Base-by-base conservation (phyloP, 768 basidiomycete genomes). In the Russula olivacea region DNA sequence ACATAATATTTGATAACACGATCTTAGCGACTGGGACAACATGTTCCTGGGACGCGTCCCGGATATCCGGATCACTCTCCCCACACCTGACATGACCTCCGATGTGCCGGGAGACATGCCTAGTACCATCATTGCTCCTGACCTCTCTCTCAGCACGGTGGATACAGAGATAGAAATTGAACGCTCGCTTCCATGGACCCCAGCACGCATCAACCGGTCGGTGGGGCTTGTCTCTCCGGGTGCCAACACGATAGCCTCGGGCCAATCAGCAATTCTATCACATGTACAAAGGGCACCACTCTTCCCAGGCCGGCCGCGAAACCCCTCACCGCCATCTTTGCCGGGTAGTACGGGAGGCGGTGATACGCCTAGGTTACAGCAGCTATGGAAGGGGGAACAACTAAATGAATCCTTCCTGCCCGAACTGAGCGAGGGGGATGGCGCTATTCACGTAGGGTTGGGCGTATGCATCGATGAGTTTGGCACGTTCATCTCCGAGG, bases 271-370 rank as follows among this genome's bases (percentile, higher is more conserved):
- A 21, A 15, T 60, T 45, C 32, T 64, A 45, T 60, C 47, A 34
- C 40, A 45, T 45, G 48, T 32, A 25, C 48, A 43, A 32, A 28
- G 5, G 8, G 47, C 21, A 12, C 38, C 47, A 32, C 19, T 50
- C n/a, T 49, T 55, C 14, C 45, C 38, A 8, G 23, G 47, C 14
- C 48, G 58, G 4, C 67, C 65, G 3, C 41, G 19, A 40, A 61
- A 68, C 41, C 65, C 65, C 17, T 66, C 65, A 10, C 67, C 61
- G 12, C 55, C 61, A 32, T 68, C 65, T 11, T 28, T 60, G 10
- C 58, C n/a, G 3, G 14, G 48, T n/a, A 60, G 52, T 43, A 14
- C 4, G 7, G 48, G 47, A 2, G 48, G 23, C 9, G 54, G 58
- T 11, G 52, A 47, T 51, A 36, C 51, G 9, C 14, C 25, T 49